phyloP scores from a whole-genome alignment of 176 grass and related monocot species.

The Ensete ventricosum region DNA sequence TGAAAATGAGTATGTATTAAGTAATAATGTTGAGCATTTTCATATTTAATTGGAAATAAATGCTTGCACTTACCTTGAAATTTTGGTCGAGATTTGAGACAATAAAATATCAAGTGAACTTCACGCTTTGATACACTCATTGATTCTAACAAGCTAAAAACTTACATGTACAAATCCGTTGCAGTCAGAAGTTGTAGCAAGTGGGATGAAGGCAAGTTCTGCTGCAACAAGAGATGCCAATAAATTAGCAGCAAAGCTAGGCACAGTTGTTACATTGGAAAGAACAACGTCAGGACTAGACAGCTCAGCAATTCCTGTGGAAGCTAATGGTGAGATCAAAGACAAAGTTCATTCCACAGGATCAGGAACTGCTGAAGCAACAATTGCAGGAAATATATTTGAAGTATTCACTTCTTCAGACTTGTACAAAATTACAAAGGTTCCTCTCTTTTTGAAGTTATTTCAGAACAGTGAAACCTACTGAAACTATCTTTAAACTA shows the following conservation, averaged over 20 bases:
- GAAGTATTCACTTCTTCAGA: constrained; percentile 77
- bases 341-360: background rate
- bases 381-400: constrained; percentile 43
- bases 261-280: constrained; percentile 48
- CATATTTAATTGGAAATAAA: too few species aligned
- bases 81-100: background rate
- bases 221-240: constrained; percentile 23
- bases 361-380: background rate
- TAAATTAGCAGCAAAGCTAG: constrained; percentile 51
- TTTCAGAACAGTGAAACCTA: constrained; percentile 10
- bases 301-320: background rate
- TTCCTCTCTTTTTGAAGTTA: background rate
- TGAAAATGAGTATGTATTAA: too few species aligned
- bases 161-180: too few species aligned
- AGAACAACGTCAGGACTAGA: background rate
- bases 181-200: constrained; percentile 25
- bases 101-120: too few species aligned
- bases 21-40: too few species aligned
- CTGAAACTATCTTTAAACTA: background rate
- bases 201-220: background rate
- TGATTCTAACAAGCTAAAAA: too few species aligned
- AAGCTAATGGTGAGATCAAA: constrained; percentile 5
- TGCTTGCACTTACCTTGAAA: too few species aligned
- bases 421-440: constrained; percentile 97
- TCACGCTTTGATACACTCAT: too few species aligned